Conservation (phyloP, 1,284 basidiomycete genomes). For the Cryptococcus sp. region DNA sequence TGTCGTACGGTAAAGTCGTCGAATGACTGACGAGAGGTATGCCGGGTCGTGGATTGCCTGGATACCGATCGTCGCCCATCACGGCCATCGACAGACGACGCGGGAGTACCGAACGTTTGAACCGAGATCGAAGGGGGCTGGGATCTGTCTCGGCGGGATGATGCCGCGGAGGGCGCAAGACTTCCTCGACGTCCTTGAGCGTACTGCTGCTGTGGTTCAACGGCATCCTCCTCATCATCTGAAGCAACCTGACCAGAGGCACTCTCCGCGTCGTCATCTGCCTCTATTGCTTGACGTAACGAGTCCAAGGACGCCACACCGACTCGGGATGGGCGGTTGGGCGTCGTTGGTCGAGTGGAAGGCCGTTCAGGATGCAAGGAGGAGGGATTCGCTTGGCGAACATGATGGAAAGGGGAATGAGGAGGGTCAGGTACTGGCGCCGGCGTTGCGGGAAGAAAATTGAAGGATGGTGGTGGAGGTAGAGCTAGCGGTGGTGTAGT, state of each 20-base stretch:
- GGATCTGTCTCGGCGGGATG: slow-evolving; percentile 6
- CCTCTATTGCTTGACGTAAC: not conserved
- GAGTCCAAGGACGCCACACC: not conserved
- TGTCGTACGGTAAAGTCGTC: slow-evolving; percentile 26
- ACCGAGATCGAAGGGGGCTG: slow-evolving; percentile 15
- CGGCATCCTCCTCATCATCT: slow-evolving; percentile 23
- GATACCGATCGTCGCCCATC: slow-evolving; percentile 12
- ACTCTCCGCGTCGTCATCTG: slow-evolving; percentile 27
- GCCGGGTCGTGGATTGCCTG: slow-evolving; percentile 12
- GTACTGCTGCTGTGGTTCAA: slow-evolving; percentile 7
- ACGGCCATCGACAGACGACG: not conserved
- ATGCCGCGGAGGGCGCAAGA: not conserved
- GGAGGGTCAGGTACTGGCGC: slow-evolving; percentile 30
- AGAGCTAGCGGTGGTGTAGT: not conserved
- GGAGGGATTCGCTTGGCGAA: slow-evolving; percentile 9
- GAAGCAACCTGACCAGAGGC: slow-evolving; percentile 32
- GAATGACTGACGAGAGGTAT: slow-evolving; percentile 16
- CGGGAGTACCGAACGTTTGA: slow-evolving; percentile 4
- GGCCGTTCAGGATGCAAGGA: slow-evolving; percentile 17
- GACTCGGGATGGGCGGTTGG: slow-evolving; percentile 1
- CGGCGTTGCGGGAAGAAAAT: slow-evolving; percentile 40
- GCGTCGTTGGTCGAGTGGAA: not conserved
- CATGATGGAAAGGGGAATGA: slow-evolving; percentile 31
- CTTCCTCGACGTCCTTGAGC: not conserved
- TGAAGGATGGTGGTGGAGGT: slow-evolving; percentile 14